Conservation (phyloP, 176 grass and related monocot genomes). For the Elymus sibiricus region DNA sequence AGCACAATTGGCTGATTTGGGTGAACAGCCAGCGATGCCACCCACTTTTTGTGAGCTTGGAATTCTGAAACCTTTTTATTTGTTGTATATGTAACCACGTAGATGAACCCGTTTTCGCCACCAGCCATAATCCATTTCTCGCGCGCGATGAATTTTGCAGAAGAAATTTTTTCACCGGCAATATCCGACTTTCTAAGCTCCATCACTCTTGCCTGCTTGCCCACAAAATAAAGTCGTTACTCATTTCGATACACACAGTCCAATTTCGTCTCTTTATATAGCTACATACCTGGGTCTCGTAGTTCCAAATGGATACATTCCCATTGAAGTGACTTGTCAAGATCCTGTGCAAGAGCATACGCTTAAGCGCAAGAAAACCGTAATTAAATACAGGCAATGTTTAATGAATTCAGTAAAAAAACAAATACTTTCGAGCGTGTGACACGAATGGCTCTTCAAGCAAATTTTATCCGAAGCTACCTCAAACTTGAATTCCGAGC, state of each 20-base stretch:
- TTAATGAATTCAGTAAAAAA: no score
- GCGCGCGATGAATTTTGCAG: slow-evolving; percentile 52
- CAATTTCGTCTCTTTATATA: neutral
- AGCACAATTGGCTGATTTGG: slow-evolving; percentile 37
- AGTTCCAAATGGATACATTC: slow-evolving; percentile 59
- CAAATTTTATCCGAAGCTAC: no score
- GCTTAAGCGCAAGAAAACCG: no score
- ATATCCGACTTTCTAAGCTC: slow-evolving; percentile 41
- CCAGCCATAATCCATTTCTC: slow-evolving; percentile 58
- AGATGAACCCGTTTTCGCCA: slow-evolving; percentile 49
- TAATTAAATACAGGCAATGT: no score
- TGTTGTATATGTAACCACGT: slow-evolving; percentile 39
- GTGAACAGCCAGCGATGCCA: slow-evolving; percentile 37
- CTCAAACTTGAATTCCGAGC: no score
- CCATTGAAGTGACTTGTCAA: slow-evolving; percentile 51
- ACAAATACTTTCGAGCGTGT: no score
- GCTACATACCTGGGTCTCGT: slow-evolving; percentile 46
- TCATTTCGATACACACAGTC: neutral
- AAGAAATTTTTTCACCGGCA: no score
- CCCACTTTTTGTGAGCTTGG: slow-evolving; percentile 34
- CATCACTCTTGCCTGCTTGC: slow-evolving; percentile 41
- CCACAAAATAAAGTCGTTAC: neutral
- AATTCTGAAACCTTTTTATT: slow-evolving; percentile 43
- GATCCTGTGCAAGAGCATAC: slow-evolving; percentile 32
- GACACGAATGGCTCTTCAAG: no score